phyloP scores from a whole-genome alignment of 371 early-diverging fungal genomes.

The Gilbertella persicaria region DNA sequence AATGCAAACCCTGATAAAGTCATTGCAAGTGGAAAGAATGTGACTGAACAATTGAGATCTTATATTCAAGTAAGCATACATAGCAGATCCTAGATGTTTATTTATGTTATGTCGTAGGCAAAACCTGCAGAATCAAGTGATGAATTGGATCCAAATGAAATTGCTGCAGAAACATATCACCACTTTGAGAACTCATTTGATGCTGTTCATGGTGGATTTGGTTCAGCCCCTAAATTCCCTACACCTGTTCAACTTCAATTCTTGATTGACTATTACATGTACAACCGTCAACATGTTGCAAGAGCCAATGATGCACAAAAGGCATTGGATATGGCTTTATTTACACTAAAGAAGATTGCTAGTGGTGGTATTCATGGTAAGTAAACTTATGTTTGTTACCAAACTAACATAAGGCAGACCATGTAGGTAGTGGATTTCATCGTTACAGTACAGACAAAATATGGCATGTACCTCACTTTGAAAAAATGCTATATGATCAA shows the following conservation, averaged over 20 bases:
- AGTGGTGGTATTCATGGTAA: slow-evolving; percentile 67
- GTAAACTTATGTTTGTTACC: neutral
- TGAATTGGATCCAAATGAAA: slow-evolving; percentile 15
- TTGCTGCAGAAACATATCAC: slow-evolving; percentile 35
- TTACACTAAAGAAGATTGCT: slow-evolving; percentile 59
- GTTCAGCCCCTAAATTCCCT: slow-evolving; percentile 67
- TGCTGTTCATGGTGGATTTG: slow-evolving; percentile 58
- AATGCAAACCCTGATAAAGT: slow-evolving; percentile 36
- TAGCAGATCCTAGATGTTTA: neutral
- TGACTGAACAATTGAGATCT: slow-evolving; percentile 44
- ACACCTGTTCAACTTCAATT: slow-evolving; percentile 63
- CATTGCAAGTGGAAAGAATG: slow-evolving; percentile 37
- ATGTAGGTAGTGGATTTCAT: slow-evolving; percentile 22
- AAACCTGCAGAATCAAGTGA: slow-evolving; percentile 15
- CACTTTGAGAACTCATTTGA: slow-evolving; percentile 53
- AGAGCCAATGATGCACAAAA: slow-evolving; percentile 32
- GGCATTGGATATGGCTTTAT: slow-evolving; percentile 58
- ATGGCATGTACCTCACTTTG: slow-evolving; percentile 64
- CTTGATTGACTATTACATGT: slow-evolving; percentile 53
- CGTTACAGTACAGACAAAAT: slow-evolving; percentile 44
- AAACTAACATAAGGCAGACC: neutral
- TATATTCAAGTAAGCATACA: slow-evolving; percentile 38
- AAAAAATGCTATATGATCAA: slow-evolving; percentile 75
- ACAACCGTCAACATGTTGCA: slow-evolving; percentile 22
- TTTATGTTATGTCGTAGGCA: slow-evolving; percentile 2